A percentile compares a stretch with the other conserved stretches of the same genome.
phyloP scores from a whole-genome alignment of 1,284 basidiomycete species.

The Boletus sp. region DNA sequence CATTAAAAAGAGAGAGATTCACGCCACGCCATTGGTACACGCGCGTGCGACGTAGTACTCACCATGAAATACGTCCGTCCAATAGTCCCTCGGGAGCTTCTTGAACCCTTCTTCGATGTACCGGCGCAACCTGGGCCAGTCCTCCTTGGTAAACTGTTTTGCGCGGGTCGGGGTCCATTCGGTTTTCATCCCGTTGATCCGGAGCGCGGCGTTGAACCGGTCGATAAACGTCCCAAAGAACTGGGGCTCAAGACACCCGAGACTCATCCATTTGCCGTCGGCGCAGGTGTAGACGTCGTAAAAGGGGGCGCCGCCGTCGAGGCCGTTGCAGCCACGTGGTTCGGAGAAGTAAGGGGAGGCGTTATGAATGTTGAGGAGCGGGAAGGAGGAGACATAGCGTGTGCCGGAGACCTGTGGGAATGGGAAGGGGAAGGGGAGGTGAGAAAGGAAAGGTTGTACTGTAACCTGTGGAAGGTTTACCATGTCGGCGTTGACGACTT shows the following conservation, averaged over 20 bases:
- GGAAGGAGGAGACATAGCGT: conserved; percentile 72
- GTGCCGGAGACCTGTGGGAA: conserved; percentile 65
- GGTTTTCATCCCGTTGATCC: conserved; percentile 37
- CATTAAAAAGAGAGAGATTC: no score
- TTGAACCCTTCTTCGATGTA: conserved; percentile 66
- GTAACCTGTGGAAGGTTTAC: conserved; percentile 32
- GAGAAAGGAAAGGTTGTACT: no score
- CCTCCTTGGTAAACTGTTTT: conserved; percentile 46
- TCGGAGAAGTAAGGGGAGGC: conserved; percentile 38
- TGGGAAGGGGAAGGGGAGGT: no score
- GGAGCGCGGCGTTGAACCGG: conserved; percentile 51
- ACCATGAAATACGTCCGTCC: conserved; percentile 65
- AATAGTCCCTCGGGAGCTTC: conserved; percentile 59
- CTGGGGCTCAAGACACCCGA: conserved; percentile 70
- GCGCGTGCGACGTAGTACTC: no score
- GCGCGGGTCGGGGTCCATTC: conserved; percentile 53
- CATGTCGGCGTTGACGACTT: conserved; percentile 79
- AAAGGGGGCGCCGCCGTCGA: conserved; percentile 80
- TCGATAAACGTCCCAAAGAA: conserved; percentile 64
- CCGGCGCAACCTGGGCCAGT: conserved; percentile 58
- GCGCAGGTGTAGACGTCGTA: conserved; percentile 73
- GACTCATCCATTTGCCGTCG: conserved; percentile 72
- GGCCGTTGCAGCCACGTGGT: conserved; percentile 56
- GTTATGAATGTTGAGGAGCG: conserved; percentile 50
- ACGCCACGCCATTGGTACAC: no score